Conservation (phyloP, 768 basidiomycete genomes). For the Amanita fuliginea region DNA sequence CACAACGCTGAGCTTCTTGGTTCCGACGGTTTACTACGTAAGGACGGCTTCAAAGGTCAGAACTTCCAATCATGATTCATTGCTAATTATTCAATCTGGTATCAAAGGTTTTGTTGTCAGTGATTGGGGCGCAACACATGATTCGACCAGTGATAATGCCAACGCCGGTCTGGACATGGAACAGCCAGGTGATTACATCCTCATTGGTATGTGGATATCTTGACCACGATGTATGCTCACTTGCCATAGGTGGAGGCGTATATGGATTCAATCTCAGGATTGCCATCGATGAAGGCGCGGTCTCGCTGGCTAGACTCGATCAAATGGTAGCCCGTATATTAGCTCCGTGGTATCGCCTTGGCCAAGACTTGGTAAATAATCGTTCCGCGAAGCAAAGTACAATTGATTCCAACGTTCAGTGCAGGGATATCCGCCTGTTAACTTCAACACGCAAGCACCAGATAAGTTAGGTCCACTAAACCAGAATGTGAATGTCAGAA, state of each 20-base stretch:
- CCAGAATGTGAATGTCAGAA: slow-evolving; percentile 31
- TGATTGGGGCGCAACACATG: slow-evolving; percentile 43
- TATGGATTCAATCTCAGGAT: slow-evolving; percentile 16
- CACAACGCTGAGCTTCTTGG: slow-evolving; percentile 43
- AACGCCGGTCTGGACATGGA: slow-evolving; percentile 41
- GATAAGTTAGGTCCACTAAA: slow-evolving; percentile 36
- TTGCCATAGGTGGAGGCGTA: slow-evolving; percentile 22
- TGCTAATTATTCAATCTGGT: background rate
- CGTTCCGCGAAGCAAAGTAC: background rate
- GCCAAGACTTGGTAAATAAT: slow-evolving; percentile 31
- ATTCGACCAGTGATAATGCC: slow-evolving; percentile 32
- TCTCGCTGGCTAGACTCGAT: slow-evolving; percentile 24
- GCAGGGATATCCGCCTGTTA: slow-evolving; percentile 33
- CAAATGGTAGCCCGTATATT: slow-evolving; percentile 37
- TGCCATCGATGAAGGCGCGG: slow-evolving; percentile 24
- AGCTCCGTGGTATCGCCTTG: slow-evolving; percentile 34
- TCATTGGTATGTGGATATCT: slow-evolving; percentile 22
- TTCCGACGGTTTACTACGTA: slow-evolving; percentile 24
- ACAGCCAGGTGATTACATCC: slow-evolving; percentile 36
- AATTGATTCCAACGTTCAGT: background rate
- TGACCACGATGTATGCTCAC: background rate
- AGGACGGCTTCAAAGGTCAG: slow-evolving; percentile 32
- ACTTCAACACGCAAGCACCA: slow-evolving; percentile 33
- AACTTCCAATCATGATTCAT: background rate
- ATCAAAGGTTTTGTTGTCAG: slow-evolving; percentile 33